These are phyloP conservation scores for Penicillium diatomitis DNA, from an alignment of 495 filamentous ascomycete species.

Conservation along the genomic window DNA sequence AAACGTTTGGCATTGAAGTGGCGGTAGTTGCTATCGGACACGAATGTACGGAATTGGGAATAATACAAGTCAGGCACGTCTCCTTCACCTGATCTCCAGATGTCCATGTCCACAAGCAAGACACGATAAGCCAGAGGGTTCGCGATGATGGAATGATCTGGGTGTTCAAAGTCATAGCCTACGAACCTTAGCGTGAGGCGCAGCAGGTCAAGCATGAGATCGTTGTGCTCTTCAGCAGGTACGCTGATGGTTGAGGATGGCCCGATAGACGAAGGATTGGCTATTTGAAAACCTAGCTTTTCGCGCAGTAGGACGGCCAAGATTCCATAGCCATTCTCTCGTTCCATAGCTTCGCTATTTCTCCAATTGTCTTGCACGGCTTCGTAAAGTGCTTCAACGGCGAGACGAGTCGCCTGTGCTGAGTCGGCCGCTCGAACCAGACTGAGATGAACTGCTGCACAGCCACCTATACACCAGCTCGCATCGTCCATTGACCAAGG, in stretches of 20 bases:
- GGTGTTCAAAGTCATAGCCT: constrained; percentile 68
- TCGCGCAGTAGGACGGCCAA: constrained; percentile 66
- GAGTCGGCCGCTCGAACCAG: constrained; percentile 67
- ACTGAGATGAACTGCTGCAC: constrained; percentile 73
- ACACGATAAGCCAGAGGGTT: constrained; percentile 92
- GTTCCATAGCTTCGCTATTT: constrained; percentile 97
- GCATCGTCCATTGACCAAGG: constrained; percentile 82
- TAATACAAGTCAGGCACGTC: constrained; percentile 81
- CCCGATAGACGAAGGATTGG: constrained; percentile 13
- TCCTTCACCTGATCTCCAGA: constrained; percentile 71
- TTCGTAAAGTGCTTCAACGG: constrained; percentile 75
- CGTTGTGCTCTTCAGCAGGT: constrained; percentile 43
- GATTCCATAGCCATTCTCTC: constrained; percentile 89
- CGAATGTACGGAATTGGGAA: constrained; percentile 79
- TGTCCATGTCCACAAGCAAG: constrained; percentile 82
- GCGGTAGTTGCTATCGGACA: constrained; percentile 75
- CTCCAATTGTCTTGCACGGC: constrained; percentile 84
- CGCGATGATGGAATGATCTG: constrained; percentile 81
- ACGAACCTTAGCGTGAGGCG: constrained; percentile 73
- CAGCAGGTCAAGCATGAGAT: constrained; percentile 62
- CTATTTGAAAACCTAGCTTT: constrained; percentile 50
- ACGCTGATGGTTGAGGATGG: constrained; percentile 29
- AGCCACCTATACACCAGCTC: constrained; percentile 85
- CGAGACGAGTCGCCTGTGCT: constrained; percentile 58
- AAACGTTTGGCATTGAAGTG: constrained; percentile 83